These are phyloP conservation scores for Westerdykella aurantiaca DNA, from an alignment of 2,329 filamentous ascomycete species.

Conservation along the genomic window DNA sequence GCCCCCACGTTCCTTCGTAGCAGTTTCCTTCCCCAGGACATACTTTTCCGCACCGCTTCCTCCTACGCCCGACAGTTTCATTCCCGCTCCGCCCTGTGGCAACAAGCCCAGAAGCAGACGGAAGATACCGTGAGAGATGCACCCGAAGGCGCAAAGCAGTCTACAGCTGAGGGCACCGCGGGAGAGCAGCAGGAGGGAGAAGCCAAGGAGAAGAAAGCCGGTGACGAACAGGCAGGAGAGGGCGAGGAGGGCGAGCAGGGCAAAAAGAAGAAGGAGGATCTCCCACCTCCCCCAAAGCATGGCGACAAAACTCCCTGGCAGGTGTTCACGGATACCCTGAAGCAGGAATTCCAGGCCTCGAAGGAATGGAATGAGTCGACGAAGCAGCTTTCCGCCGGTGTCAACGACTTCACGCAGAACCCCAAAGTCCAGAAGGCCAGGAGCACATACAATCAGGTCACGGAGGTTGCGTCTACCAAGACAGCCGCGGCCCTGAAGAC, in stretches of 20 bases:
- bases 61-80: constrained; percentile 42
- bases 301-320: constrained; percentile 98
- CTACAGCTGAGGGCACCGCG: constrained; percentile 34
- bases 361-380: constrained; percentile 99
- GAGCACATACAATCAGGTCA: constrained; percentile 80
- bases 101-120: constrained; percentile 33
- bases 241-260: constrained; percentile 35
- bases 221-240: constrained; percentile 46
- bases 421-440: constrained; percentile 81
- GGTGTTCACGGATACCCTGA: constrained; percentile 96
- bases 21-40: constrained; percentile 37
- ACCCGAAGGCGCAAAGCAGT: constrained; percentile 35
- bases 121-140: constrained; percentile 30
- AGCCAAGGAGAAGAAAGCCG: constrained; percentile 36
- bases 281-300: constrained; percentile 88
- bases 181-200: constrained; percentile 40
- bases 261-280: constrained; percentile 51
- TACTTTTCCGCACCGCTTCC: constrained; percentile 39
- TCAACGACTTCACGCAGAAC: constrained; percentile 88
- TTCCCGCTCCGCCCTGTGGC: constrained; percentile 31
- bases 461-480: constrained; percentile 72
- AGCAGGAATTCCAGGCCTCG: constrained; percentile 87
- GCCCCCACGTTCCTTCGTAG: constrained; percentile 39
- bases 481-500: constrained; percentile 76
- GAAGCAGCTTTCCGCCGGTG: constrained; percentile 83